Conservation (phyloP, 176 grass and related monocot species). For the Carex littledalei region DNA sequence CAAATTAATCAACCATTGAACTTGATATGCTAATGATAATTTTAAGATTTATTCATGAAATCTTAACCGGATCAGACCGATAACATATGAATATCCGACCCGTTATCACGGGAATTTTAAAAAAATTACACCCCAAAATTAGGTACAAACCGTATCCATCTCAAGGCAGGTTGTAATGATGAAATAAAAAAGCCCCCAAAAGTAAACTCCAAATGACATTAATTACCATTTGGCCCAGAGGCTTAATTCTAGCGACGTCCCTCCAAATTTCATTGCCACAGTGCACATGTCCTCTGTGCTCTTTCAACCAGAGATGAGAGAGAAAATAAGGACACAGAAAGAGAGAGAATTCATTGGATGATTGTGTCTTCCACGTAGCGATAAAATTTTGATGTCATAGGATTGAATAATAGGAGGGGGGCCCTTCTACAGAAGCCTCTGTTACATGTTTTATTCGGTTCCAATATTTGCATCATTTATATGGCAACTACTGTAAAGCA, state of each 20-base stretch:
- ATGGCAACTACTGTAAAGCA: neutral
- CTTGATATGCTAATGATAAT: neutral
- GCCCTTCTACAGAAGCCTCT: neutral
- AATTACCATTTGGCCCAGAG: conserved; percentile 6
- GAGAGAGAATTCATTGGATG: neutral
- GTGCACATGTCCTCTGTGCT: conserved; percentile 24
- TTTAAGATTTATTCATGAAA: neutral
- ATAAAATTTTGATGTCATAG: neutral
- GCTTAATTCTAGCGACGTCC: conserved; percentile 12
- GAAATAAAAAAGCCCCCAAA: neutral
- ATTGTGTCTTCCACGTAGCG: neutral
- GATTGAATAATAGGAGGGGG: neutral
- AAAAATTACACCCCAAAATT: neutral
- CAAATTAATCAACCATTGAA: neutral
- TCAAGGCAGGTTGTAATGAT: conserved; percentile 9
- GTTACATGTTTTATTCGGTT: conserved; percentile 13
- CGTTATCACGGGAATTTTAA: neutral
- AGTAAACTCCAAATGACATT: conserved; percentile 26
- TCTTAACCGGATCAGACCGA: neutral
- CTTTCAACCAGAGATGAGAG: neutral
- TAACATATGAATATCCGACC: neutral
- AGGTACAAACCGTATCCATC: neutral
- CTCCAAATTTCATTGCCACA: conserved; percentile 27
- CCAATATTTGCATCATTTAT: neutral
- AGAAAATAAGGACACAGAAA: neutral